Evolutionary conservation across 163 green algal species (phyloP), one percentile per base, ranked within the genome.

Genomic region (Coccomyxa subellipsoidea): DNA sequence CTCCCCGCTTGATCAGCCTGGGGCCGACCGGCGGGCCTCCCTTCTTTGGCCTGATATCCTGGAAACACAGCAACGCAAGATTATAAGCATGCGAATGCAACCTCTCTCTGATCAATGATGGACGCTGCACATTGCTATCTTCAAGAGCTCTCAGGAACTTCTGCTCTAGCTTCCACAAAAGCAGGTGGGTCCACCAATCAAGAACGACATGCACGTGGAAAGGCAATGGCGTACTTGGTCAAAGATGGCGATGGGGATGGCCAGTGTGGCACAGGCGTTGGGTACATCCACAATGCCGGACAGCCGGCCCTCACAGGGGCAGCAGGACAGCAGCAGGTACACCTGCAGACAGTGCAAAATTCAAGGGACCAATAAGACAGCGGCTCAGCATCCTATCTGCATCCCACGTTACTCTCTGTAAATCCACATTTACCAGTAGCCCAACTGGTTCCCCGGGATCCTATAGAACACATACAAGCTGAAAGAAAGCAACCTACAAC

Each of bases 281-380:
- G 92, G 92, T 25, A 93, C 88, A 77, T 96, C 92, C 59, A 96
- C 92, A 76, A 96, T 95, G 27, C 92, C 92, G 36, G 84, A 89
- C 38, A 96, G 88, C 18, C 91, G 87, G 0, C 92, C 92, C 70
- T 88, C 84, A 36, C 91, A 95, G 12, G 92, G 92, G 77, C 91
- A 95, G 86, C 92, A 96, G 5, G 86, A 93, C 80, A 96, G 88
- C 79, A 96, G 83, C 82, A 96, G 82, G 87, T 96, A 96, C 0
- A 96, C 85, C 90, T 96, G 89, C 77, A 79, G 38, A 12, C 15
- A 47, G 73, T n/a, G n/a, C n/a, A n/a, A n/a, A n/a, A n/a, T n/a
- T n/a, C n/a, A n/a, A n/a, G n/a, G n/a, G n/a, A n/a, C n/a, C n/a
- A n/a, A n/a, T n/a, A n/a, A n/a, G n/a, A n/a, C n/a, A n/a, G n/a